Evolutionary conservation across 2,329 filamentous ascomycete genomes (phyloP), one percentile per base, ranked within the genome.

Genomic region (Leptoxyphium fumago): DNA sequence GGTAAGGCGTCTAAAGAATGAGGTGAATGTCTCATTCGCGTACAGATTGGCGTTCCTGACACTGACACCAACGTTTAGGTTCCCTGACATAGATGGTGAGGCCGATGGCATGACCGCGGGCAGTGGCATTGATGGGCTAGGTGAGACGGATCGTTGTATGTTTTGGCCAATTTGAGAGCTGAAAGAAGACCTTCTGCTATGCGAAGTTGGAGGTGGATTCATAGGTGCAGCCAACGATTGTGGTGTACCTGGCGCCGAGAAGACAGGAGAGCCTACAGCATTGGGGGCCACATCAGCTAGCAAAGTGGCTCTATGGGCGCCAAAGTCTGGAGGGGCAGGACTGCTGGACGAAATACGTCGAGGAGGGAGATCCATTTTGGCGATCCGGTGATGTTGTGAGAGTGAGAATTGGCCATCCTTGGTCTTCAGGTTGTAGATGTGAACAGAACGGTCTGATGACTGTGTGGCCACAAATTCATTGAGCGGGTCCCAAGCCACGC

Each of bases 391-490:
- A 60, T 82, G 79, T 15, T 85, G 80, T 44, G 73, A 74, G 42
- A 98, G 71, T 0, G 86, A 87, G 60, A 94, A 94, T 54, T 94
- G 86, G 28, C 91, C 91, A 56, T 98, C 91, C 59, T 96, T 98
- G 17, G 84, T 94, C 68, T 86, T 94, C 50, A 98, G 70, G 1
- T 84, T 89, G 67, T 98, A 98, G 52, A 98, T 91, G 63, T 98
- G 93, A 11, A 96, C 89, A 2, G 91, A 95, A 60, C 91, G 82
- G 66, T 98, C 91, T 5, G 91, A 98, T 6, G 91, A 98, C 61
- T 98, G 91, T 1, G 91, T 98, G 32, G 91, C 91, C 47, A 98
- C 88, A 62, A 88, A 98, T 66, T 98, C 91, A 66, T 96, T 96
- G 45, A 95, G 68, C 18, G 91, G 93, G 67, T 98, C 93, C 93